Conservation (phyloP, 1,284 basidiomycete species). For the Rhizoctonia solani region DNA sequence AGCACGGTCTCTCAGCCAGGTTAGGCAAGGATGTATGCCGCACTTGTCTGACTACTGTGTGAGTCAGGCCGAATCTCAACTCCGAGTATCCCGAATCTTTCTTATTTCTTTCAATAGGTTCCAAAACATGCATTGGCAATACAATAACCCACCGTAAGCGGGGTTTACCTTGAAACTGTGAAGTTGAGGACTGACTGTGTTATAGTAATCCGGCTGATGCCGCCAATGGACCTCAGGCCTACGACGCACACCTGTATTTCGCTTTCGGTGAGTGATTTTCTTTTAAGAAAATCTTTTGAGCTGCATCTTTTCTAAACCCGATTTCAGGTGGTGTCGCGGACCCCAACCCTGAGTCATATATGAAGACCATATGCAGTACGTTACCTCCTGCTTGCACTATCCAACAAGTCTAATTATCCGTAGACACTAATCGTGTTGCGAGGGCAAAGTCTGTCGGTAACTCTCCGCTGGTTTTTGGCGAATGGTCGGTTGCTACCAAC, state of each 20-base stretch:
- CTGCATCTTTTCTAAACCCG: not conserved
- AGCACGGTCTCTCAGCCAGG: not conserved
- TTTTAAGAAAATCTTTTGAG: not conserved
- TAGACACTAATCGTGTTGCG: not conserved
- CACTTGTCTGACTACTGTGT: conserved; percentile 37
- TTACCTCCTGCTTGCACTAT: conserved; percentile 18
- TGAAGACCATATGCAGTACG: conserved; percentile 70
- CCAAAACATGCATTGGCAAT: conserved; percentile 78
- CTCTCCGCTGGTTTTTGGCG: conserved; percentile 48
- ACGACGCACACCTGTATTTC: conserved; percentile 81
- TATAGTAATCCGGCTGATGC: conserved; percentile 65
- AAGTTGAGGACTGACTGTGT: not conserved
- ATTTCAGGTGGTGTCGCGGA: conserved; percentile 65
- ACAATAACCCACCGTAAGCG: conserved; percentile 57
- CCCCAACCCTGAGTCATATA: conserved; percentile 64
- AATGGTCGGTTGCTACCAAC: conserved; percentile 73
- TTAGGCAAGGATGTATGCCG: conserved; percentile 26
- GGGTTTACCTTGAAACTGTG: not conserved
- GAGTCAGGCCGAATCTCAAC: conserved; percentile 18
- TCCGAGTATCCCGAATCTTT: not conserved
- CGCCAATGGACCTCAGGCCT: conserved; percentile 66
- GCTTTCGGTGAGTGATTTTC: conserved; percentile 47
- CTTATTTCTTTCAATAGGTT: conserved; percentile 52
- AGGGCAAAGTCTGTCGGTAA: conserved; percentile 54
- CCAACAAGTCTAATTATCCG: not conserved